These are phyloP conservation scores for Sechiopsis laciniata DNA, from an alignment of 306 rosid genomes.

Conservation along the genomic window DNA sequence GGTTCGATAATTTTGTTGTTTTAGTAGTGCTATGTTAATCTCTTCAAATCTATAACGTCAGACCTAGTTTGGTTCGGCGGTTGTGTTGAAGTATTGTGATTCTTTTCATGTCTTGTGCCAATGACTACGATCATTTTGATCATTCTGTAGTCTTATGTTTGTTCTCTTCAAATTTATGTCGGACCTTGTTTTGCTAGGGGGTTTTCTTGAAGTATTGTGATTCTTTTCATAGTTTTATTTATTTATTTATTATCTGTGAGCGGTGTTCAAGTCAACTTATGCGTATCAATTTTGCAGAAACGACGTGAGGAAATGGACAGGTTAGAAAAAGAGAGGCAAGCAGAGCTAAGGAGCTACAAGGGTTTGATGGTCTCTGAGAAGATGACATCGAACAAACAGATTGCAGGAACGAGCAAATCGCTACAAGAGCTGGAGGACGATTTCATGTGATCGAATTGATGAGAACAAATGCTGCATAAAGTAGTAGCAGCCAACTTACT, in stretches of 20 bases:
- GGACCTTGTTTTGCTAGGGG: background rate
- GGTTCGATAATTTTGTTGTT: no score
- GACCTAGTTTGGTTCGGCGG: background rate
- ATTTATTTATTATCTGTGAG: no score
- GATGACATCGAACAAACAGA: constrained; percentile 85
- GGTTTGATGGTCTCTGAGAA: constrained; percentile 91
- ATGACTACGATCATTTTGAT: background rate
- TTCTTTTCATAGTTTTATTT: background rate
- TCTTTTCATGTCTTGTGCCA: background rate
- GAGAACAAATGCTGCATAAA: constrained; percentile 3
- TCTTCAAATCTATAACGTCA: background rate
- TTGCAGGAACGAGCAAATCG: constrained; percentile 73
- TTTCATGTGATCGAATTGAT: constrained; percentile 55
- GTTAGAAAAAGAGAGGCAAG: constrained; percentile 80
- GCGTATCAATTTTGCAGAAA: constrained; percentile 42
- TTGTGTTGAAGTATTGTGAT: background rate
- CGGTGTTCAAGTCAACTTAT: no score
- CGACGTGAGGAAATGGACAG: constrained; percentile 87
- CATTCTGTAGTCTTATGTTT: background rate
- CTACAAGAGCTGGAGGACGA: constrained; percentile 94
- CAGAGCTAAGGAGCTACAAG: constrained; percentile 86
- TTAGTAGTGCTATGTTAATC: no score
- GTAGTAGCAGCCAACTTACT: constrained; percentile 3
- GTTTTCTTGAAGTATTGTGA: background rate
- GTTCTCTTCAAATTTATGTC: background rate